Percentiles rank a stretch among this genome's conserved stretches.
Conservation (phyloP, 75 land plant species). For the Isoetes taiwanensis region DNA sequence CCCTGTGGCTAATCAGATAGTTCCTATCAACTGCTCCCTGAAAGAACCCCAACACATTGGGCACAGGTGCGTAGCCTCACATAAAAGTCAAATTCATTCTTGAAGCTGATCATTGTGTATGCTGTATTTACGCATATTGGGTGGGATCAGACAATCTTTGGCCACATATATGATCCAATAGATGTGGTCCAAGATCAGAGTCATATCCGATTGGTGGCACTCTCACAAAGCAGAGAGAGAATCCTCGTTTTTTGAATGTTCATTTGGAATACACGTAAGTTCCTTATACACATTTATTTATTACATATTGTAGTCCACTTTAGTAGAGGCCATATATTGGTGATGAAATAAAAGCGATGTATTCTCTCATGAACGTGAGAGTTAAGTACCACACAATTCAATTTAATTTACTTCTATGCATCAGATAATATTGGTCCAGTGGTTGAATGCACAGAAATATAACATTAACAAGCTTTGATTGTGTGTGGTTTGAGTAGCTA, state of each 20-base stretch:
- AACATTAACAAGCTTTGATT: background rate
- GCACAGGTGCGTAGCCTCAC: conserved; percentile 46
- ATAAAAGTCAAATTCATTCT: background rate
- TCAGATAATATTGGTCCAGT: background rate
- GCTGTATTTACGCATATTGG: background rate
- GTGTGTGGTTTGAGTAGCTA: background rate
- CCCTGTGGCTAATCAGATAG: conserved; percentile 31
- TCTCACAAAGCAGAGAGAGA: conserved; percentile 86
- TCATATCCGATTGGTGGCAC: conserved; percentile 59
- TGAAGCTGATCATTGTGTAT: background rate
- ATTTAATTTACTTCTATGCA: background rate
- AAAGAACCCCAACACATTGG: conserved; percentile 89
- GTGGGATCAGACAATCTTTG: conserved; percentile 55
- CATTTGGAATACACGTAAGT: conserved; percentile 72
- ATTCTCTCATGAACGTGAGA: background rate
- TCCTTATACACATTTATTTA: background rate
- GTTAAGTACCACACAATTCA: background rate
- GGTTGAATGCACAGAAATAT: background rate
- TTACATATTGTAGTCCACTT: background rate
- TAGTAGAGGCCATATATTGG: background rate
- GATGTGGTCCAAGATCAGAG: conserved; percentile 80
- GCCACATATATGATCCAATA: conserved; percentile 81
- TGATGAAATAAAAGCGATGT: background rate
- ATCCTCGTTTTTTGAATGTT: conserved; percentile 76
- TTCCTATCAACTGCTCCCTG: conserved; percentile 94